Base-by-base conservation (phyloP, 2,329 filamentous ascomycete species). In the Biscogniauxia marginata region DNA sequence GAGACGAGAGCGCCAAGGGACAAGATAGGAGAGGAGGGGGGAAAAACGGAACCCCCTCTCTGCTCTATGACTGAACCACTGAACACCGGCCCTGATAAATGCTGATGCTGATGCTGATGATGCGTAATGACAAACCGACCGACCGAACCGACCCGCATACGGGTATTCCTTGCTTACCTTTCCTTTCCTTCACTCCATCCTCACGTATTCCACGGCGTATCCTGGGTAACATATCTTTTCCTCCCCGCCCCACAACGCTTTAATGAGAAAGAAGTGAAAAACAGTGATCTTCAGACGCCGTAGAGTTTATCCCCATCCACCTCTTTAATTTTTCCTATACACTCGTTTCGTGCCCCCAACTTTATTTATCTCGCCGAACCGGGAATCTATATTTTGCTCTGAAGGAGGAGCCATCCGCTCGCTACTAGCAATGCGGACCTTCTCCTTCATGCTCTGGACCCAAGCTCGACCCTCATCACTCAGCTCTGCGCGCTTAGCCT, bases 391-490 rank as follows among this genome's bases (percentile, higher is more conserved):
- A 39, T 58, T 60, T 56, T 69, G 60, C 59, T 62, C 55, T 57
- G 61, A 57, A 43, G 65, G 50, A 57, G 73, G 66, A 19, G 71
- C 60, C 50, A 72, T 73, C 49, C 73, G 74, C 70, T 85, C 85
- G 54, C 83, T 83, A 67, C 87, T 90, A 58, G 85, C 88, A 48
- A 86, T 80, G 57, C 88, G 83, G 44, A 92, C 90, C 68, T 90
- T 88, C 67, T 90, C 88, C 74, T 91, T 88, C 76, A 95, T 88
- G 59, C 86, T 90, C 71, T 93, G 88, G 8, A 95, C 88, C 90
- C 90, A 95, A 43, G 87, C 85, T 56, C 85, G 80, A 67, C 88
- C 90, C 72, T 92, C 87, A 54, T 87, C 85, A 54, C 85, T 89
- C 75, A 85, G 89, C 68, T 80, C 83, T 11, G 84, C 83, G 7